Evolutionary conservation across 768 basidiomycete genomes (phyloP), one percentile per base, ranked within the genome.

Genomic region (Suillus subluteus): DNA sequence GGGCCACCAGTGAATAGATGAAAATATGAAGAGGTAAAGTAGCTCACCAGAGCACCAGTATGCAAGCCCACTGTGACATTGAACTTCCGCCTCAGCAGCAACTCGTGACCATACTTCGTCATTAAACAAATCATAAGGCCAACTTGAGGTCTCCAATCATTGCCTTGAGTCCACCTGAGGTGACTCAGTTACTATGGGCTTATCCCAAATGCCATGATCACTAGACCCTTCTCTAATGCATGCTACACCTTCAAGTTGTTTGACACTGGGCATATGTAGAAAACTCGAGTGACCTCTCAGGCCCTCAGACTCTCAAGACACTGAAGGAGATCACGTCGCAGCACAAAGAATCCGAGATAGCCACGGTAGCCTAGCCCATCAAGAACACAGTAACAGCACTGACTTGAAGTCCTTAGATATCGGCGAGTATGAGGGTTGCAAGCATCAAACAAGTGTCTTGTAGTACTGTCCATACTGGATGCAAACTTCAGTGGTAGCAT

Each of bases 321-420:
- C 37, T 82, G 79, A 0, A 99, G 84, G 48, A 99, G 82, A 74
- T 97, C 91, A 46, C 84, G 83, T 59, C n/a, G n/a, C n/a, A 99
- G 81, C 68, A 99, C 87, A 77, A 97, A 99, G 6, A 94, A 95
- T 15, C 98, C 98, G 18, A 99, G 84, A 83, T 96, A 99, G 2
- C 98, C 98, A 12, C n/a, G n/a, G 98, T 98, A 6, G 95, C n/a
- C n/a, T n/a, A 96, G 6, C 98, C 98, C 7, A 97, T 99, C 38
- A 99, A 86, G 83, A 99, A 98, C 38, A 99, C 85, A 0, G 92
- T 94, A 52, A 96, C 69, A 15, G 82, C 78, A 55, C 81, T 30
- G 78, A 74, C 26, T 76, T 73, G 71, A 89, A 89, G 70, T 89
- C 86, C n/a, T 80, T 63, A 0, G 90, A 82, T 2, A 88, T 77